Percentiles rank a stretch among this genome's conserved stretches.
These are phyloP conservation scores for Didymella keratinophila DNA, from an alignment of 2,329 filamentous ascomycete species.

Conservation along the genomic window DNA sequence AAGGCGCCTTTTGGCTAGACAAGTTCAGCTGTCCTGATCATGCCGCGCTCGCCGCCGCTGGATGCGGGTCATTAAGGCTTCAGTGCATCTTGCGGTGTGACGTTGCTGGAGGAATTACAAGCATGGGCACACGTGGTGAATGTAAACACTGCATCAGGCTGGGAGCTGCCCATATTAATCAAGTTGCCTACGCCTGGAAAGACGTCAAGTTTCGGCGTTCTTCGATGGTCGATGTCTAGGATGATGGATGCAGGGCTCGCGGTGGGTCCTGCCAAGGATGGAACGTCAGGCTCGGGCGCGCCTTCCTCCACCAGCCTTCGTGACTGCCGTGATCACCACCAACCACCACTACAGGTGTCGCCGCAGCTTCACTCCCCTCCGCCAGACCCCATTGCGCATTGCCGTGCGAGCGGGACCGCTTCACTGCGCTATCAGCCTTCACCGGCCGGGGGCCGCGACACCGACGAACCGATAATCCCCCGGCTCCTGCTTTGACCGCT, in stretches of 20 bases:
- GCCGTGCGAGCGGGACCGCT: conserved; percentile 24
- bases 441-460: conserved; percentile 7
- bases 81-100: conserved; percentile 20
- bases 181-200: neutral
- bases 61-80: conserved; percentile 11
- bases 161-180: neutral
- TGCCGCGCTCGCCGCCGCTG: conserved; percentile 21
- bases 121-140: too few relatives aligned
- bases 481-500: conserved; percentile 7
- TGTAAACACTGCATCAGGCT: neutral
- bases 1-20: conserved; percentile 20
- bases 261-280: conserved; percentile 3
- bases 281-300: conserved; percentile 19
- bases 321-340: conserved; percentile 9
- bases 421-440: conserved; percentile 17
- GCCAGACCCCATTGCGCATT: conserved; percentile 4
- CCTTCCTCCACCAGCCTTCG: conserved; percentile 17
- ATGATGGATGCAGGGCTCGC: conserved; percentile 7
- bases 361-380: conserved; percentile 2
- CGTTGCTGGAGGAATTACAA: neutral
- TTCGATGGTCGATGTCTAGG: neutral
- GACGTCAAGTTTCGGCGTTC: neutral
- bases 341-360: conserved; percentile 16
- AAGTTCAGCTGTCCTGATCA: conserved; percentile 14
- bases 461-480: conserved; percentile 21